Evolutionary conservation across 73 alveolate species (phyloP), one percentile per base, ranked within the genome.

Genomic region (Loxodes magnus): DNA sequence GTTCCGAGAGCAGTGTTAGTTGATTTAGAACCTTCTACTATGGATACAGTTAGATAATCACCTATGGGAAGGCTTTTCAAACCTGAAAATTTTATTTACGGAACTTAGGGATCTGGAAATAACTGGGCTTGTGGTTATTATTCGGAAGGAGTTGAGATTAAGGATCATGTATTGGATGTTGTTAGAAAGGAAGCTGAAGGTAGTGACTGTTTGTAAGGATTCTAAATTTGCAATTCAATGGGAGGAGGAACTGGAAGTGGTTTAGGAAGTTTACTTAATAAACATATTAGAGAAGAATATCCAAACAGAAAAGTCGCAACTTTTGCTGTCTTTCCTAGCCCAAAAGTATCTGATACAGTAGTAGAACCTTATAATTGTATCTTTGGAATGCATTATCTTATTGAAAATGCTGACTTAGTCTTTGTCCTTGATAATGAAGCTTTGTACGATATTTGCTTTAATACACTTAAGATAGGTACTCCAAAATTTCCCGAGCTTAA

Each of bases 181-280:
- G 54, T 90, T 33, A 71, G 95, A 39, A 74, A 64, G 41, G 97
- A 87, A 59, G 82, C 82, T 22, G 99, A 93, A 71, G 79, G 87
- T 38, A 70, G 96, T 26, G 99, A 93, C 70, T 90, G 78, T 74
- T 79, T 82, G 38, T 56, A 64, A 50, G 93, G 96, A 43, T 67
- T 76, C 46, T 69, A 79, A 14, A 59, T 90, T 39, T 60, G 83
- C 0, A 93, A 88, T 69, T 66, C 93, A 12, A 51, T 90, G 38
- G 97, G 94, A 30, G 99, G 99, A 10, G 99, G 99, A 10, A 93
- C 99, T 17, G 99, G 99, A 12, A 75, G 95, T 48, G 99, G 99
- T 6, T 84, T 93, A 5, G 99, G 99, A 0, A 80, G 97, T 43
- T 70, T 96, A 72, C 55, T 90, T 24, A 63, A 90, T 41, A 96